These are phyloP conservation scores for Geranium rotundifolium DNA, from an alignment of 345 rosid genomes.

Conservation along the genomic window DNA sequence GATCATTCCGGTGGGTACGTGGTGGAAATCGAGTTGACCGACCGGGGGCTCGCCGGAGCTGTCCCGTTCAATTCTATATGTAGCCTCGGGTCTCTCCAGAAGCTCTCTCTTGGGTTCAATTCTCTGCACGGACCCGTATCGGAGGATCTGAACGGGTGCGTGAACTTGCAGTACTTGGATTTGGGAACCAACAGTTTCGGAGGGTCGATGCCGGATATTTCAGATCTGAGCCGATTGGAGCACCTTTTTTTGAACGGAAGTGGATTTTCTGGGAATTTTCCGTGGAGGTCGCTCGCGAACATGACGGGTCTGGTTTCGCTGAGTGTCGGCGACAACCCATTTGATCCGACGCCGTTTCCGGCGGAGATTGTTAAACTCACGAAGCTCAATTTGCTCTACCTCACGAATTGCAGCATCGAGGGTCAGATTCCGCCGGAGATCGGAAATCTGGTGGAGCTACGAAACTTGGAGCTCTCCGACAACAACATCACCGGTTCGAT, in stretches of 20 bases:
- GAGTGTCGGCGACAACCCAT: conserved; percentile 33
- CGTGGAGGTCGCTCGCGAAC: conserved; percentile 27
- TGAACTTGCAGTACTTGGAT: conserved; percentile 14
- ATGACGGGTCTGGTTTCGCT: conserved; percentile 17
- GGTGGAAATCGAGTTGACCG: conserved; percentile 25
- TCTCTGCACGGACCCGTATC: conserved; percentile 8
- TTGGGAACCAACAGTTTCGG: conserved; percentile 10
- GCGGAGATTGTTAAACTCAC: conserved; percentile 15
- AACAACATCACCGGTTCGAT: conserved; percentile 22
- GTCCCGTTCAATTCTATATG: conserved; percentile 10
- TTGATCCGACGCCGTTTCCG: conserved; percentile 24
- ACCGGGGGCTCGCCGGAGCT: conserved; percentile 17
- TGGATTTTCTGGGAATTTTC: conserved; percentile 18
- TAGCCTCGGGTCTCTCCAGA: conserved; percentile 9
- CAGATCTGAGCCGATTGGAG: conserved; percentile 11
- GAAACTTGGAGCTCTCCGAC: conserved; percentile 22
- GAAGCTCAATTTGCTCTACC: conserved; percentile 26
- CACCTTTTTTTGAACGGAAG: conserved; percentile 11
- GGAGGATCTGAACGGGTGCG: conserved; percentile 6
- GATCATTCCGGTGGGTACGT: conserved; percentile 14
- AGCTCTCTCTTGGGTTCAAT: conserved; percentile 11
- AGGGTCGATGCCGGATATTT: conserved; percentile 13
- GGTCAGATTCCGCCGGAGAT: conserved; percentile 26
- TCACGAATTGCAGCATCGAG: conserved; percentile 23
- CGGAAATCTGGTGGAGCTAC: conserved; percentile 24